Conservation (phyloP, 345 rosid genomes). For the Eucalyptus melliodora region DNA sequence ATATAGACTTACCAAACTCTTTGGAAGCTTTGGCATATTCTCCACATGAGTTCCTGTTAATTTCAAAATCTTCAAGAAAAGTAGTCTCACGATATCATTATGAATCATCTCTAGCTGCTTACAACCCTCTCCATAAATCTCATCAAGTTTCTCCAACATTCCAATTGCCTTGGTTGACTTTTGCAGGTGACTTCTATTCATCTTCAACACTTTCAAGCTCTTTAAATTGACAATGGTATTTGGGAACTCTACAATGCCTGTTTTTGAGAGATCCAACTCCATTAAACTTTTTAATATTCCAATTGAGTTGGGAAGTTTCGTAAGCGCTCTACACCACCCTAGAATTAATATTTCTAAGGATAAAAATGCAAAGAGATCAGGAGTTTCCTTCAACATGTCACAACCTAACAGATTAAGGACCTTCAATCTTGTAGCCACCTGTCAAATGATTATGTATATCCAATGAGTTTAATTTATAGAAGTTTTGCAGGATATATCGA, state of each 20-base stretch:
- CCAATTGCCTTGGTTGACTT: background rate
- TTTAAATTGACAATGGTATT: background rate
- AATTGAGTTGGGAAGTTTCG: background rate
- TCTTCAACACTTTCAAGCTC: background rate
- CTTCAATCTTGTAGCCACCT: no score
- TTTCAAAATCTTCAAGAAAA: background rate
- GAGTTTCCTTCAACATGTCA: background rate
- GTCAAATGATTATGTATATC: no score
- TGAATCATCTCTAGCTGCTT: accelerated
- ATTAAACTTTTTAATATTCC: background rate
- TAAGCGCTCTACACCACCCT: accelerated
- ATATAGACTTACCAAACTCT: background rate
- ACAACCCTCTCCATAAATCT: background rate
- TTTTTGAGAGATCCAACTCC: background rate
- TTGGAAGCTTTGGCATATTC: background rate
- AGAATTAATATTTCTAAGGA: background rate
- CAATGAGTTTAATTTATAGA: no score
- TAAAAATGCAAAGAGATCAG: background rate
- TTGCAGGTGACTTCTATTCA: accelerated
- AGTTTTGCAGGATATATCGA: no score
- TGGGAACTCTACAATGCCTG: background rate
- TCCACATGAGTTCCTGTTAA: background rate
- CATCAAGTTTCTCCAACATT: background rate
- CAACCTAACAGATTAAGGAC: no score
- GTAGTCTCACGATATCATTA: background rate